Conservation (phyloP, 176 grass and related monocot genomes). For the Tuctoria greenei region DNA sequence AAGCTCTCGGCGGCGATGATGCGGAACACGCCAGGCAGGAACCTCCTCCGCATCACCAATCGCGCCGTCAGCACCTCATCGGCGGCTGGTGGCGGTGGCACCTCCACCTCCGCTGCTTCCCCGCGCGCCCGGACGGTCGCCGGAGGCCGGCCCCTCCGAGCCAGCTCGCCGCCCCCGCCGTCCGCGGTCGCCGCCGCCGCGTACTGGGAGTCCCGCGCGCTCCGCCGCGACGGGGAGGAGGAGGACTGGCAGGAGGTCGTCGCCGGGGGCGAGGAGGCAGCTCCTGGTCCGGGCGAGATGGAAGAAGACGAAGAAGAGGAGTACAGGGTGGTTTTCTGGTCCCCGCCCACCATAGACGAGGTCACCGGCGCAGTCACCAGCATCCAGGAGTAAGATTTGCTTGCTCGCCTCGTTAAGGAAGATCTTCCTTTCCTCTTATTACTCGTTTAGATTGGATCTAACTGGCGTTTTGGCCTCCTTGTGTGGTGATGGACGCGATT, state of each 20-base stretch:
- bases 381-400: constrained; percentile 68
- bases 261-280: constrained; percentile 23
- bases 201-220: constrained; percentile 44
- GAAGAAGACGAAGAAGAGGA: constrained; percentile 29
- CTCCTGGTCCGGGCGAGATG: background rate
- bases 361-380: constrained; percentile 61
- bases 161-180: constrained; percentile 47
- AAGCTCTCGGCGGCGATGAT: constrained; percentile 45
- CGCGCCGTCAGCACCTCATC: constrained; percentile 44
- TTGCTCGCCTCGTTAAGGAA: background rate
- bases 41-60: constrained; percentile 55
- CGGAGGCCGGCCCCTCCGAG: constrained; percentile 30
- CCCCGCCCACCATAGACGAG: constrained; percentile 68
- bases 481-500: background rate
- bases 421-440: too few relatives aligned
- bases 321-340: constrained; percentile 61
- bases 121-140: constrained; percentile 33
- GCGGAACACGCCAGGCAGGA: constrained; percentile 47
- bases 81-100: background rate
- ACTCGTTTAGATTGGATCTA: constrained; percentile 22
- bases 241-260: constrained; percentile 68
- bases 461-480: background rate
- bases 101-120: constrained; percentile 35
- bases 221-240: constrained; percentile 36
- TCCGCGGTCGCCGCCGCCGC: constrained; percentile 36